A percentile compares a stretch with the other conserved stretches of the same genome.
Evolutionary conservation across 352 stramenopile species (phyloP).

Genomic region (Paralagenidium karlingii): DNA sequence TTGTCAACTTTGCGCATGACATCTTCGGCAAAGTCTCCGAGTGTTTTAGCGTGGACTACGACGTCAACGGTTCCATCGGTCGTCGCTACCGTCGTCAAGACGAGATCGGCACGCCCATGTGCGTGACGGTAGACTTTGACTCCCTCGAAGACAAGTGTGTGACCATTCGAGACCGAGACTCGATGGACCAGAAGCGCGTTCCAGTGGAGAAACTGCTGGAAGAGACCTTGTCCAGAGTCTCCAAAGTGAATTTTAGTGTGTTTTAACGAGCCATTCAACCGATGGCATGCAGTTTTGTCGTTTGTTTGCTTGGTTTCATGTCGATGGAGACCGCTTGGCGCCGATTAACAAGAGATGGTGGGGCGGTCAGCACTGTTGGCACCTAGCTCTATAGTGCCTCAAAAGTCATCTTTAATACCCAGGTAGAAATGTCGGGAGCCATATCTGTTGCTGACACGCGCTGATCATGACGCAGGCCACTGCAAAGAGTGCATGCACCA

Average conservation of each 20-base stretch:
- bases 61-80: constrained; percentile 82
- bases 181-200: constrained; percentile 92
- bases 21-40: constrained; percentile 86
- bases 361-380: too few species aligned
- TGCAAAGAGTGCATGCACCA: too few species aligned
- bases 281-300: too few species aligned
- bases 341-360: too few species aligned
- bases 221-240: neutral
- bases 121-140: constrained; percentile 96
- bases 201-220: constrained; percentile 81
- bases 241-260: constrained; percentile 4
- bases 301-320: too few species aligned
- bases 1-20: constrained; percentile 78
- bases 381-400: too few species aligned
- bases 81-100: constrained; percentile 92
- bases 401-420: too few species aligned
- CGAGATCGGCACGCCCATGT: constrained; percentile 96
- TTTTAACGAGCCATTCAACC: constrained; percentile 8
- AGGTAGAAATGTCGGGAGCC: too few species aligned
- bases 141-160: constrained; percentile 92
- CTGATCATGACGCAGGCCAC: too few species aligned
- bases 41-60: constrained; percentile 86
- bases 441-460: too few species aligned
- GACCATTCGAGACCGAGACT: constrained; percentile 93
- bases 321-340: too few species aligned